Evolutionary conservation across 2,329 filamentous ascomycete species (phyloP).

Genomic region (Exserohilum rostratum): DNA sequence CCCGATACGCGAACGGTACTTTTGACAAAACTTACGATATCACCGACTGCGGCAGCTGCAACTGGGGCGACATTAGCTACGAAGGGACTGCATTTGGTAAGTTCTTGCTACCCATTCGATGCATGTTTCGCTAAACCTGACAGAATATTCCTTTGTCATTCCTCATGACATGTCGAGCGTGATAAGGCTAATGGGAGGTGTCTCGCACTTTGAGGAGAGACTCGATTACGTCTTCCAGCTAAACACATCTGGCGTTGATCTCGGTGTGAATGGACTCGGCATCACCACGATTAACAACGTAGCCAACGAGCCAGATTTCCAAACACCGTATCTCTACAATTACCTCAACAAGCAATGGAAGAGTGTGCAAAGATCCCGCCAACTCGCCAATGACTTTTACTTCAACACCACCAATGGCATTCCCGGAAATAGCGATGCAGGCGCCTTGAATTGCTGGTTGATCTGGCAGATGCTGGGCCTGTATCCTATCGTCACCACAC

Average conservation of each 20-base stretch:
- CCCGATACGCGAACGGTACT: conserved; percentile 43
- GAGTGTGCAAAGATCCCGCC: conserved; percentile 38
- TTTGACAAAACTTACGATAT: conserved; percentile 51
- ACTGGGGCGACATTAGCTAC: conserved; percentile 51
- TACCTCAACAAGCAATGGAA: conserved; percentile 51
- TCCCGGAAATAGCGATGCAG: conserved; percentile 55
- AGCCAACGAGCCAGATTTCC: conserved; percentile 50
- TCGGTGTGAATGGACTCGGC: conserved; percentile 44
- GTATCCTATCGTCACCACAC: conserved; percentile 57
- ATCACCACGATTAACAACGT: conserved; percentile 48
- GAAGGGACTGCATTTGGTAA: conserved; percentile 50
- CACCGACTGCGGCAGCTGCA: conserved; percentile 50
- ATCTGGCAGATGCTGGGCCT: conserved; percentile 59
- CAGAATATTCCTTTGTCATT: conserved; percentile 53
- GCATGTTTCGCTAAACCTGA: not conserved
- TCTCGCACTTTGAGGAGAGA: conserved; percentile 46
- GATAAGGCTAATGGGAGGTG: conserved; percentile 53
- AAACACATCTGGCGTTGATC: conserved; percentile 46
- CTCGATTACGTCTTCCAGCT: conserved; percentile 52
- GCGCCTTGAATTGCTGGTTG: conserved; percentile 58
- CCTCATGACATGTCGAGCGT: conserved; percentile 52
- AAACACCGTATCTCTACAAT: conserved; percentile 51
- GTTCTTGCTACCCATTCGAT: not conserved
- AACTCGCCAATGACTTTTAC: conserved; percentile 52
- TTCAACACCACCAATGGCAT: conserved; percentile 49